These are phyloP conservation scores for Rhinocladiella mackenziei DNA, from an alignment of 2,329 filamentous ascomycete genomes.

Conservation along the genomic window DNA sequence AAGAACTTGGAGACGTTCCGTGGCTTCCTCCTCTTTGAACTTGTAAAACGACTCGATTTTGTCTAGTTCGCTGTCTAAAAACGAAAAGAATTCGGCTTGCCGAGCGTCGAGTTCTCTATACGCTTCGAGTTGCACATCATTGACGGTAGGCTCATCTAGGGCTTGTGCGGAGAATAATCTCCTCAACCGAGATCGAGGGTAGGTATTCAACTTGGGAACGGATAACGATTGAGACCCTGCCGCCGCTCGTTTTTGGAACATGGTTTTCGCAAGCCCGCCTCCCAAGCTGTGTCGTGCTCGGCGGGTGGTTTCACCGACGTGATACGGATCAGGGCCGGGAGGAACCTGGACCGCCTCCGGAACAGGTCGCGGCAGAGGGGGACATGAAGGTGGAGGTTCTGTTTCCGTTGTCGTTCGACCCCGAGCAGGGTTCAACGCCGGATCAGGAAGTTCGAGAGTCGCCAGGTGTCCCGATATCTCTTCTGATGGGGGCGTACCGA, in stretches of 20 bases:
- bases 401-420: constrained; percentile 6
- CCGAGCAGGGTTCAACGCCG: constrained; percentile 50
- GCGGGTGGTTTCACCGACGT: constrained; percentile 18
- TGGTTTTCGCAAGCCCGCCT: constrained; percentile 15
- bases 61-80: constrained; percentile 76
- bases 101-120: constrained; percentile 64
- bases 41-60: constrained; percentile 92
- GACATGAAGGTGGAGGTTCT: background rate
- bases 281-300: constrained; percentile 10
- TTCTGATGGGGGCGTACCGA: constrained; percentile 45
- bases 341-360: constrained; percentile 20
- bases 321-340: constrained; percentile 18
- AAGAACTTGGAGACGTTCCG: constrained; percentile 64
- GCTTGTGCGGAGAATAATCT: constrained; percentile 37
- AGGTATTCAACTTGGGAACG: constrained; percentile 29
- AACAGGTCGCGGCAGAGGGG: too few species aligned
- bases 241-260: constrained; percentile 14
- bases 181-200: constrained; percentile 36
- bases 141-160: constrained; percentile 38
- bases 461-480: constrained; percentile 36
- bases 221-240: constrained; percentile 21
- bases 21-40: constrained; percentile 80
- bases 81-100: constrained; percentile 81
- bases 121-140: constrained; percentile 52
- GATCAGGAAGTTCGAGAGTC: constrained; percentile 58